Percentiles rank a stretch among this genome's conserved stretches.
Evolutionary conservation across 164 flowering plant species (phyloP).

Genomic region (Sedum album): DNA sequence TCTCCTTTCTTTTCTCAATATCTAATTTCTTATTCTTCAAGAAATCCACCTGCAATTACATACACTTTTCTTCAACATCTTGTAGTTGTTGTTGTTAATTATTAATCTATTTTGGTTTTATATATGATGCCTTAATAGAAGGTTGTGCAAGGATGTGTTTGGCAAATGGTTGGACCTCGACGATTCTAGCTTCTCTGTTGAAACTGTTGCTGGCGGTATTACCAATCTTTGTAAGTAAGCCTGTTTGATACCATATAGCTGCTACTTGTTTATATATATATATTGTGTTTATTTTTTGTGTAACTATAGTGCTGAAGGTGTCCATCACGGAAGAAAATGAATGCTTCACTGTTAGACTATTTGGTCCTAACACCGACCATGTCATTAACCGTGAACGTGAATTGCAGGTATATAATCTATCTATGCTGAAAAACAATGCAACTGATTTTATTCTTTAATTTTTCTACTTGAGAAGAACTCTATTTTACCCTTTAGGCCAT

Average conservation of each 20-base stretch:
- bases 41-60: too few relatives aligned
- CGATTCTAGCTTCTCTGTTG: conserved; percentile 53
- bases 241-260: not conserved
- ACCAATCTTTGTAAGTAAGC: conserved; percentile 77
- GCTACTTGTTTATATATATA: not conserved
- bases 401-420: conserved; percentile 68
- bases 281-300: not conserved
- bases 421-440: not conserved
- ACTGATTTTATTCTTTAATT: not conserved
- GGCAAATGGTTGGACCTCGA: conserved; percentile 67
- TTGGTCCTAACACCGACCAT: conserved; percentile 91
- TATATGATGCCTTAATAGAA: conserved; percentile 28
- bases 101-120: not conserved
- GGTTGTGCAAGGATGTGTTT: conserved; percentile 72
- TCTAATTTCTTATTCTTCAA: not conserved
- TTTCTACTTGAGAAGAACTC: not conserved
- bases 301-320: conserved; percentile 71
- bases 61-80: too few relatives aligned
- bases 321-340: conserved; percentile 48
- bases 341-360: conserved; percentile 62
- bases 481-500: conserved; percentile 49
- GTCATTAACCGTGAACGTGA: conserved; percentile 85
- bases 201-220: conserved; percentile 90
- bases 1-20: not conserved
- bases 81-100: too few relatives aligned